A percentile compares a stretch with the other conserved stretches of the same genome.
phyloP scores from a whole-genome alignment of 1,139 yeast species.

The Candida sojae region DNA sequence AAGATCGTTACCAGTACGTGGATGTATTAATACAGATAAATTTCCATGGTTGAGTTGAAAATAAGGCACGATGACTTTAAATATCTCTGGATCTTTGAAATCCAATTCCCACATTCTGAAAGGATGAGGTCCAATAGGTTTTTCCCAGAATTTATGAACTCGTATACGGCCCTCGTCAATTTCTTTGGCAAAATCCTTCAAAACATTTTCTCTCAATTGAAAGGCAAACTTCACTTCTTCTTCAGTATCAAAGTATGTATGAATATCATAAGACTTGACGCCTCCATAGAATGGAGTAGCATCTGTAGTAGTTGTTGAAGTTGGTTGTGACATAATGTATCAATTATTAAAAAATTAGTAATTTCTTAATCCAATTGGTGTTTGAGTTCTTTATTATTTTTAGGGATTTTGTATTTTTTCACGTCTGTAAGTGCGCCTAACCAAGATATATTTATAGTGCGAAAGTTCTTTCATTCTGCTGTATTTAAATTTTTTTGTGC shows the following conservation, averaged over 20 bases:
- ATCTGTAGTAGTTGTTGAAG: neutral
- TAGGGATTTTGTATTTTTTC: neutral
- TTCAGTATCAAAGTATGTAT: constrained; percentile 51
- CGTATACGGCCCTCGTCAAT: constrained; percentile 44
- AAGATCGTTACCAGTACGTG: constrained; percentile 40
- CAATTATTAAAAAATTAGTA: constrained; percentile 1
- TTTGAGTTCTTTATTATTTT: too few species aligned
- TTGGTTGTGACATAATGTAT: neutral
- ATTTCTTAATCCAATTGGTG: neutral
- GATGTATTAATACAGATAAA: constrained; percentile 56
- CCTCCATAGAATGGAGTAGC: constrained; percentile 26
- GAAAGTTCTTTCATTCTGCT: too few species aligned
- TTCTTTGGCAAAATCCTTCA: constrained; percentile 46
- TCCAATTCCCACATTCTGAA: constrained; percentile 46
- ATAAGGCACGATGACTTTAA: constrained; percentile 31
- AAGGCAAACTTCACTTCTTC: constrained; percentile 37
- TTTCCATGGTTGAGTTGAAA: constrained; percentile 54
- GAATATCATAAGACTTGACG: constrained; percentile 51
- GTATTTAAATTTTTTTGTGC: too few species aligned
- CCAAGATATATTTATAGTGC: neutral
- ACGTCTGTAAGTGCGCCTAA: neutral
- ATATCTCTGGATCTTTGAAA: constrained; percentile 33
- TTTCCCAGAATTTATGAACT: constrained; percentile 49
- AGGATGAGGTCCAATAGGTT: constrained; percentile 62
- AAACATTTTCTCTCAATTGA: constrained; percentile 42